Evolutionary conservation across 495 filamentous ascomycete genomes (phyloP), one percentile per base, ranked within the genome.

Genomic region (Hypoxylon subgilvum): DNA sequence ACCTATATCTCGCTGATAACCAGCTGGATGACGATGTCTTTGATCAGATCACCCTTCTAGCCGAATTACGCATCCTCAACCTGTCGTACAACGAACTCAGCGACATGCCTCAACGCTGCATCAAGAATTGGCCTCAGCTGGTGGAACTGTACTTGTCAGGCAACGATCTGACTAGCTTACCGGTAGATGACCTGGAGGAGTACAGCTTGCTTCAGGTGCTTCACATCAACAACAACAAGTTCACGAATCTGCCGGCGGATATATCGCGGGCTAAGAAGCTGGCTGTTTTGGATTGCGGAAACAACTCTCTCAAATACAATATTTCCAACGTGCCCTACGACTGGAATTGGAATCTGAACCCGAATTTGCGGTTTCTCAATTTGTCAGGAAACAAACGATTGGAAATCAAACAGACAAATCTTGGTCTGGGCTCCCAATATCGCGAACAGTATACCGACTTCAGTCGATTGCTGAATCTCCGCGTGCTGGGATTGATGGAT

Each of bases 331-430:
- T 95, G 82, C 94, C 95, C 0, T 99, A 99, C 66, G 94, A 99
- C 69, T 99, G 94, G 94, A 99, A 99, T 65, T 99, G 94, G 94
- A 97, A 97, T 70, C 91, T 92, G 82, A 99, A 97, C 57, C 87
- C 88, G 30, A 92, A 96, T 56, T 77, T 99, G 51, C 89, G 91
- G 56, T 97, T 95, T 65, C 86, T 99, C 54, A 99, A 97, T 65
- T 83, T 99, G 55, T 97, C 93, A 5, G 94, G 95, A 18, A 99
- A 99, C 77, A 95, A 96, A 72, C 86, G 93, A 23, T 73, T 99
- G 32, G 95, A 99, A 73, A 99, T 99, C 73, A 97, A 97, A 70
- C 91, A 87, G 63, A 82, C 84, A 49, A 73, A 78, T 25, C 73
- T 74, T 40, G 77, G 78, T 17, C 67, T 75, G 21, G 67, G 72